These are phyloP conservation scores for Nitzschia inconspicua DNA, from an alignment of 108 stramenopile genomes.

Conservation along the genomic window DNA sequence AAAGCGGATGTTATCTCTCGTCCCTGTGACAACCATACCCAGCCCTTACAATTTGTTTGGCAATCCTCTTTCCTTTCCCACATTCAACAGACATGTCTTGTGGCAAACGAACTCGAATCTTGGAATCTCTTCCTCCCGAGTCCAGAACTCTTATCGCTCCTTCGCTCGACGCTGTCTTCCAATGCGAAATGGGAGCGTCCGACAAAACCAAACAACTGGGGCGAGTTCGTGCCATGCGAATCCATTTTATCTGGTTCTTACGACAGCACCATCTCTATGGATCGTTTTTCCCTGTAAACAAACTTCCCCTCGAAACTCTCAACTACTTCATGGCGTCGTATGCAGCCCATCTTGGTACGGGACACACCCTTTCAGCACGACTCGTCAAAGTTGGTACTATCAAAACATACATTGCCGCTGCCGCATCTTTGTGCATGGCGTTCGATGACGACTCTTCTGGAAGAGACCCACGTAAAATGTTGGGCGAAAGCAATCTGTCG, in stretches of 20 bases:
- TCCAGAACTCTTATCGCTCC: conserved; percentile 4
- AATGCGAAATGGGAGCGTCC: background rate
- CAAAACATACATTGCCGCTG: background rate
- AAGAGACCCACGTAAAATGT: background rate
- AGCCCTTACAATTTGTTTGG: background rate
- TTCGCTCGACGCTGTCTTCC: background rate
- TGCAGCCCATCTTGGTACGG: background rate
- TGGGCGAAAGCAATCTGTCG: background rate
- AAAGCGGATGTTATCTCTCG: conserved; percentile 4
- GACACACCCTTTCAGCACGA: background rate
- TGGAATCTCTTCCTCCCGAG: background rate
- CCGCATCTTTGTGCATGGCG: background rate
- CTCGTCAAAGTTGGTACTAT: conserved; percentile 2
- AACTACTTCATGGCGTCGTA: background rate
- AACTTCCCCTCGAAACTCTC: background rate
- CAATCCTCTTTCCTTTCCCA: background rate
- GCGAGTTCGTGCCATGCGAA: conserved; percentile 5
- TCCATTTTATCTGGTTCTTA: conserved; percentile 4
- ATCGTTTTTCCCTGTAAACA: background rate
- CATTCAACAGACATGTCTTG: conserved; percentile 1
- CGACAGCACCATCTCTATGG: background rate
- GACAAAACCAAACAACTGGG: background rate
- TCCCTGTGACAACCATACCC: background rate
- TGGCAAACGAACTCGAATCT: background rate
- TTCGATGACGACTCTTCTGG: background rate